Percentiles rank a stretch among this genome's conserved stretches.
These are phyloP conservation scores for Calocybe indica DNA, from an alignment of 768 basidiomycete genomes.

Conservation along the genomic window DNA sequence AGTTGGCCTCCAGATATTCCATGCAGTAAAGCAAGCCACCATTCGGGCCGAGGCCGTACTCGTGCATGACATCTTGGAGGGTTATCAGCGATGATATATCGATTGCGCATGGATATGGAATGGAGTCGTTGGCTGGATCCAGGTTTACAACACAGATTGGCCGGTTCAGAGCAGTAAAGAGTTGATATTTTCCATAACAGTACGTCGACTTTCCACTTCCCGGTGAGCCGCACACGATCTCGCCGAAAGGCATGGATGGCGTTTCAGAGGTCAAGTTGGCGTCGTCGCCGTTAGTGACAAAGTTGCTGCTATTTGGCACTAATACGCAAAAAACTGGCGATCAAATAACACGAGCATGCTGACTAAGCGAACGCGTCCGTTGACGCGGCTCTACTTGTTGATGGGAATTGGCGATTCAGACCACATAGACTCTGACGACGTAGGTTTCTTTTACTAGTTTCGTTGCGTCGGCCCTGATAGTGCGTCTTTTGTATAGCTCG, in stretches of 20 bases:
- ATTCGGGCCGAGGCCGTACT: slow-evolving; percentile 85
- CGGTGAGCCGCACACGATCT: slow-evolving; percentile 81
- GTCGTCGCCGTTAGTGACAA: neutral
- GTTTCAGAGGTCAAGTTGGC: neutral
- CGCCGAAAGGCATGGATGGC: slow-evolving; percentile 73
- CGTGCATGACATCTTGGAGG: slow-evolving; percentile 80
- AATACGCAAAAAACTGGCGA: too few relatives aligned
- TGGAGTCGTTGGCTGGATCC: slow-evolving; percentile 88
- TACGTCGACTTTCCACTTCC: slow-evolving; percentile 88
- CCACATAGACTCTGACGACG: slow-evolving; percentile 26
- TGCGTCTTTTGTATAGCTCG: slow-evolving; percentile 11
- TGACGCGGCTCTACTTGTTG: neutral
- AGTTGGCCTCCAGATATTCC: slow-evolving; percentile 94
- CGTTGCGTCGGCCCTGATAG: neutral
- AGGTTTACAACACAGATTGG: slow-evolving; percentile 91
- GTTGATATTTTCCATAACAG: slow-evolving; percentile 82
- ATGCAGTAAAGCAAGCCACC: slow-evolving; percentile 95
- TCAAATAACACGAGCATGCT: too few relatives aligned
- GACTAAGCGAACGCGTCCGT: too few relatives aligned
- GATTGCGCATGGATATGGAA: slow-evolving; percentile 89
- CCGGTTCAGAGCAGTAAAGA: slow-evolving; percentile 80
- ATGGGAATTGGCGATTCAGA: slow-evolving; percentile 10
- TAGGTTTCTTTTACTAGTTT: slow-evolving; percentile 10
- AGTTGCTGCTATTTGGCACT: too few relatives aligned
- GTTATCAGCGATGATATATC: slow-evolving; percentile 83